phyloP scores from a whole-genome alignment of 2,329 filamentous ascomycete species.

The Fusarium phyllophilum region DNA sequence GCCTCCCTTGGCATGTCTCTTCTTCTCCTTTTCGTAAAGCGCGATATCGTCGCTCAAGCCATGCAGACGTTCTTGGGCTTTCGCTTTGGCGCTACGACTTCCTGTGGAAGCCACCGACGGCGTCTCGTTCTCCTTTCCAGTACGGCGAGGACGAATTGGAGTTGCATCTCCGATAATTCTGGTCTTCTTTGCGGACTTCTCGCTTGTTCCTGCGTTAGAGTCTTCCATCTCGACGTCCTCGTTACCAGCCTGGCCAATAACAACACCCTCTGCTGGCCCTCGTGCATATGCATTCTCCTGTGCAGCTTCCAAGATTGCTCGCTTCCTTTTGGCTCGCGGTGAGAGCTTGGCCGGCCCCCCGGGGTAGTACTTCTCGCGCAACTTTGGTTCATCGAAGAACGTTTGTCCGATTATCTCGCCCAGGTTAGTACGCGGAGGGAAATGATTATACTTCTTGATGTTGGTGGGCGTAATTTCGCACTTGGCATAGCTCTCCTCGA shows the following conservation, averaged over 20 bases:
- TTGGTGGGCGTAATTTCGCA: slow-evolving; percentile 80
- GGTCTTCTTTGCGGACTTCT: slow-evolving; percentile 46
- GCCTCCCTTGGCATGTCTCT: slow-evolving; percentile 67
- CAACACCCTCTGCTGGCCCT: slow-evolving; percentile 59
- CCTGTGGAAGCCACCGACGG: slow-evolving; percentile 74
- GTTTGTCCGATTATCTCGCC: slow-evolving; percentile 94
- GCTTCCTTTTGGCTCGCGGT: slow-evolving; percentile 58
- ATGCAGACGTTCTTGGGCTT: slow-evolving; percentile 81
- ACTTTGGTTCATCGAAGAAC: slow-evolving; percentile 71
- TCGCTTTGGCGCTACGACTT: slow-evolving; percentile 87
- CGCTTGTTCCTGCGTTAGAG: slow-evolving; percentile 53
- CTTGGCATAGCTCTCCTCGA: slow-evolving; percentile 95
- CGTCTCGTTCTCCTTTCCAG: slow-evolving; percentile 85
- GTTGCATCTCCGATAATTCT: slow-evolving; percentile 47
- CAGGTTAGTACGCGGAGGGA: slow-evolving; percentile 88
- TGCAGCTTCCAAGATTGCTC: slow-evolving; percentile 60
- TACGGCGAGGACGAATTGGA: slow-evolving; percentile 55
- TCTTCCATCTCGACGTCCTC: slow-evolving; percentile 55
- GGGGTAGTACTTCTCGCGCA: slow-evolving; percentile 75
- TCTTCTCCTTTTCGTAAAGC: slow-evolving; percentile 92
- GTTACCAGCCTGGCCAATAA: slow-evolving; percentile 53
- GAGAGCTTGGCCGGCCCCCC: slow-evolving; percentile 64
- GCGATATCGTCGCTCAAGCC: slow-evolving; percentile 85
- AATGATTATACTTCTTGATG: slow-evolving; percentile 82
- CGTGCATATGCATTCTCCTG: slow-evolving; percentile 61